Conservation (phyloP, 495 filamentous ascomycete genomes). For the Talaromyces adpressus region DNA sequence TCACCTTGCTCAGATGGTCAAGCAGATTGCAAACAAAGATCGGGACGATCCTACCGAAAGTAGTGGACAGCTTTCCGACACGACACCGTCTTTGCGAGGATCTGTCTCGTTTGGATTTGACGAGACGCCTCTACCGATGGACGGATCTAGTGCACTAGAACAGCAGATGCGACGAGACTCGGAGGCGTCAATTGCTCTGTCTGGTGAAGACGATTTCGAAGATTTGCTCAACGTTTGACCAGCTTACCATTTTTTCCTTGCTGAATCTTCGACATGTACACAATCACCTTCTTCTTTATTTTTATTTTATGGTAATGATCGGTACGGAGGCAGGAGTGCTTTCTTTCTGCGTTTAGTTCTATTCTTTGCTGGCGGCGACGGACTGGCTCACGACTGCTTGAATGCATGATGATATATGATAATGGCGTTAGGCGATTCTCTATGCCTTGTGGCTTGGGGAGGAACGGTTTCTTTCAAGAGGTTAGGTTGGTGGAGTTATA, state of each 20-base stretch:
- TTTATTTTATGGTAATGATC: background rate
- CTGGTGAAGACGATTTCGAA: conserved; percentile 27
- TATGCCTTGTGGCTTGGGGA: background rate
- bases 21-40: conserved; percentile 27
- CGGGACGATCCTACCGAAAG: background rate
- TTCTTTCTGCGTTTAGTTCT: background rate
- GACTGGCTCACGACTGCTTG: background rate
- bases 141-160: conserved; percentile 17
- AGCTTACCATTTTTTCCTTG: background rate
- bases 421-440: background rate
- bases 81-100: conserved; percentile 2
- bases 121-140: conserved; percentile 22
- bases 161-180: conserved; percentile 26
- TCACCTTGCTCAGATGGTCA: conserved; percentile 41
- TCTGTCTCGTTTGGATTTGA: conserved; percentile 32
- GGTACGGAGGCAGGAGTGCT: background rate
- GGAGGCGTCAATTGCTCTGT: conserved; percentile 25
- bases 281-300: background rate
- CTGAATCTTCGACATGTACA: background rate
- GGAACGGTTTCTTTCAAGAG: background rate
- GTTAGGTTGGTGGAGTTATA: background rate
- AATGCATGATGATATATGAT: conserved; percentile 2
- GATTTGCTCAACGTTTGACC: conserved; percentile 25
- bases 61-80: conserved; percentile 3
- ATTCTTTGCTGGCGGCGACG: background rate